Percentiles rank a stretch among this genome's conserved stretches.
Conservation (phyloP, 2,329 filamentous ascomycete genomes). For the Penicillium sp. region DNA sequence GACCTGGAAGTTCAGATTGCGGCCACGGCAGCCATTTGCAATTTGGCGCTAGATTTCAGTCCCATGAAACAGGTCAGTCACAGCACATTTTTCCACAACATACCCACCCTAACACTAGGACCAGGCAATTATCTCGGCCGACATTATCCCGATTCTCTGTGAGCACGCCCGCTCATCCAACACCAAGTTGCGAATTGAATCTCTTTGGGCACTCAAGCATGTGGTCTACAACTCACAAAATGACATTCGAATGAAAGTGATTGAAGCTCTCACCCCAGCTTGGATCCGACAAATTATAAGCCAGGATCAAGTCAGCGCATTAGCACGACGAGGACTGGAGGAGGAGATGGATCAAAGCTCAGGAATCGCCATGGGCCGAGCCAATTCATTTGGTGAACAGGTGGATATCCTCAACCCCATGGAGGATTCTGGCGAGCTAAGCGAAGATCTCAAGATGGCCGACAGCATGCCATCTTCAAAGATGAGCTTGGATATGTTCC, state of each 20-base stretch:
- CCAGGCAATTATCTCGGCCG: conserved; percentile 72
- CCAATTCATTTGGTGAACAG: conserved; percentile 63
- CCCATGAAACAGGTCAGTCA: conserved; percentile 79
- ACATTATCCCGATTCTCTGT: conserved; percentile 76
- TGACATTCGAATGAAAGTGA: conserved; percentile 73
- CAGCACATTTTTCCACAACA: background rate
- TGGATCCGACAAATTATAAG: conserved; percentile 83
- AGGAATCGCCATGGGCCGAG: conserved; percentile 56
- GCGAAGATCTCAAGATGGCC: conserved; percentile 41
- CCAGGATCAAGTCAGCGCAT: conserved; percentile 50
- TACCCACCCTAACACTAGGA: conserved; percentile 19
- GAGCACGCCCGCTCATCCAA: conserved; percentile 81
- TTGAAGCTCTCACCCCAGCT: conserved; percentile 74
- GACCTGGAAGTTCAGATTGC: conserved; percentile 82
- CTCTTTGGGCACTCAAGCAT: conserved; percentile 93
- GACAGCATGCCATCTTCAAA: conserved; percentile 48
- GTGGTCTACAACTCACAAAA: conserved; percentile 73
- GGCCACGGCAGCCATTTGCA: conserved; percentile 81
- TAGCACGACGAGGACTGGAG: conserved; percentile 35
- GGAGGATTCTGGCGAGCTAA: conserved; percentile 35
- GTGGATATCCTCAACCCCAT: conserved; percentile 63
- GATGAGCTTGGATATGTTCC: conserved; percentile 42
- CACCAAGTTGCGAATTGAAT: conserved; percentile 77
- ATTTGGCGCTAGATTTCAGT: conserved; percentile 84
- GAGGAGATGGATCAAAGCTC: conserved; percentile 39